Evolutionary conservation across 2,329 filamentous ascomycete species (phyloP).

Genomic region (Elsinoe fawcettii): DNA sequence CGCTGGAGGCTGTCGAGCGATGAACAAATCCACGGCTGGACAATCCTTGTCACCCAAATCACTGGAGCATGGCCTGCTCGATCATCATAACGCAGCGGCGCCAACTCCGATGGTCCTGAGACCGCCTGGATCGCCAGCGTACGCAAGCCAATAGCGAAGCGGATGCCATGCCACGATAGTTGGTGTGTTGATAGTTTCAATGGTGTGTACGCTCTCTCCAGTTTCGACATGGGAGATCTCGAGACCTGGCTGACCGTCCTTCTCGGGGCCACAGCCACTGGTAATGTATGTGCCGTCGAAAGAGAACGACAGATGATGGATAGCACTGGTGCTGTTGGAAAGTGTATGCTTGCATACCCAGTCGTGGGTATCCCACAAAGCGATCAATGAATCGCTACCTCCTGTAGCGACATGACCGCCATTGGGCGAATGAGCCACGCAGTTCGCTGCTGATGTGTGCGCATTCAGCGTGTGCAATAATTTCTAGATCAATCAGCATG

Average conservation of each 20-base stretch:
- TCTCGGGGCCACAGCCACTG: conserved; percentile 48
- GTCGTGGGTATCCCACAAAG: conserved; percentile 68
- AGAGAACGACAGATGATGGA: conserved; percentile 66
- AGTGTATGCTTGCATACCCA: conserved; percentile 70
- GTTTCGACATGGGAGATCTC: conserved; percentile 66
- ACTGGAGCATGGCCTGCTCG: neutral
- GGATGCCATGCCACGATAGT: conserved; percentile 70
- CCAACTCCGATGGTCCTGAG: conserved; percentile 57
- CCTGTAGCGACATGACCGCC: conserved; percentile 67
- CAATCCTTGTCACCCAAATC: neutral
- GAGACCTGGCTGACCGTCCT: conserved; percentile 61
- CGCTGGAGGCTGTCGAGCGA: conserved; percentile 63
- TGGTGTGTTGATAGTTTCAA: conserved; percentile 59
- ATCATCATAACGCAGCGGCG: conserved; percentile 10
- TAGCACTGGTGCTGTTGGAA: conserved; percentile 59
- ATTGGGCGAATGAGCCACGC: conserved; percentile 61
- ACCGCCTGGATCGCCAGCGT: conserved; percentile 57
- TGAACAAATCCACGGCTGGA: conserved; percentile 20
- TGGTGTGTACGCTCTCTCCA: conserved; percentile 62
- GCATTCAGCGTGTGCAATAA: conserved; percentile 55
- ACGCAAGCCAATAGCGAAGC: conserved; percentile 64
- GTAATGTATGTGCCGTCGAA: conserved; percentile 71
- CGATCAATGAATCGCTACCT: conserved; percentile 65
- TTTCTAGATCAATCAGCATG: conserved; percentile 22
- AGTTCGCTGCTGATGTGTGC: conserved; percentile 65